Base-by-base conservation (phyloP, 495 filamentous ascomycete genomes). In the Penicillium steckii region DNA sequence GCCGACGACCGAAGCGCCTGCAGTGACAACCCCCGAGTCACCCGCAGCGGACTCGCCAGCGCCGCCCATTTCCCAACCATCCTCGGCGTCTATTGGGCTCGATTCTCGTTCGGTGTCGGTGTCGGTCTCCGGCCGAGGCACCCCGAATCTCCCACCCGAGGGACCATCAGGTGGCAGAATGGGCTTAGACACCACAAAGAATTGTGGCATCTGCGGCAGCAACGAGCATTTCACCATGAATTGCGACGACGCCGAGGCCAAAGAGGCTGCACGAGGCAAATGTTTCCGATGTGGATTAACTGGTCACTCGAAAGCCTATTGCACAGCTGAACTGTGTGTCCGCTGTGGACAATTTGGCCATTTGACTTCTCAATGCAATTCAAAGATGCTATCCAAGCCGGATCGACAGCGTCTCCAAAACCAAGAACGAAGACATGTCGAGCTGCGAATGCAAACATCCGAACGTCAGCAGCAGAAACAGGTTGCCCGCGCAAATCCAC, bases 321-420 rank as follows among this genome's bases (percentile, higher is more conserved):
- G 79, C 49, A 65, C 59, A 13, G 65, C 66, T 15, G 68, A 69
- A 17, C 69, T 75, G 23, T 82, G 79, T 47, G 32, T 61, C 15
- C 66, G 72, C 45, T 82, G 79, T 53, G 79, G 79, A 24, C 55
- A 66, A 33, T 55, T 74, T 48, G 79, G 78, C 21, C 79, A 82
- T 52, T 18, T 43, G 9, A 35, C 66, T 17, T 30, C 38, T 27
- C 53, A 48, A 9, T 82, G 79, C 62, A 65, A 37, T 23, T 62
- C 63, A 25, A 62, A 59, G 22, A 13, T 48, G 27, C 60, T 80
- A 10, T 56, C 75, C 4, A 73, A 69, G 46, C 57, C 61, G 8
- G 65, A 73, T 27, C 75, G 62, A 44, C 30, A 40, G 3, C 56
- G 58, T 21, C 50, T 80, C 42, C 49, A 47, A 2, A 56, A 59